These are phyloP conservation scores for Aspergillus nomiae DNA, from an alignment of 2,329 filamentous ascomycete genomes.

Conservation along the genomic window DNA sequence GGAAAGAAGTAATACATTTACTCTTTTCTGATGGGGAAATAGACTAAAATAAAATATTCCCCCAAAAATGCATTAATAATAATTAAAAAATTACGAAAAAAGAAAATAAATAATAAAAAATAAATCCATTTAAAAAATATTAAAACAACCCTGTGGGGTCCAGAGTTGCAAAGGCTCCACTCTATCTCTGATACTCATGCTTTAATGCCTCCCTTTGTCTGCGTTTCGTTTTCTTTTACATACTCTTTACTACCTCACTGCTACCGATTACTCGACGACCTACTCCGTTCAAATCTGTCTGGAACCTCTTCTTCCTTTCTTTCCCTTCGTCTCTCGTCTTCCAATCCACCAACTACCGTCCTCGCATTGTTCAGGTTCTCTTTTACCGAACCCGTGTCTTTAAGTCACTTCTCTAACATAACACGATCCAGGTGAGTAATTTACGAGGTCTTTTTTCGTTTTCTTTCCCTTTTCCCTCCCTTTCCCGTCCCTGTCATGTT, in stretches of 20 bases:
- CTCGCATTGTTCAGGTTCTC: not conserved
- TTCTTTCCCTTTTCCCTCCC: not conserved
- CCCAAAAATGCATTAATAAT: conserved; percentile 12
- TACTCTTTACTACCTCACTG: conserved; percentile 2
- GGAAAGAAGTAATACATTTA: not conserved
- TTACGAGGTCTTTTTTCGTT: not conserved
- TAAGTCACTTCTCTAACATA: not conserved
- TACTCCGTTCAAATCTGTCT: not conserved
- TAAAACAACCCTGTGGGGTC: conserved; percentile 20
- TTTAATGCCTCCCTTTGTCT: conserved; percentile 12
- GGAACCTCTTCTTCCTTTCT: conserved; percentile 9
- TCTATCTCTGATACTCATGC: conserved; percentile 20
- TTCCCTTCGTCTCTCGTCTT: conserved; percentile 2
- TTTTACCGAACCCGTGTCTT: conserved; percentile 2
- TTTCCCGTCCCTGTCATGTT: conserved; percentile 6
- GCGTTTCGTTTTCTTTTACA: conserved; percentile 12
- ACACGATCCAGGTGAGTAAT: not conserved
- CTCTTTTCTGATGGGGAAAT: not conserved
- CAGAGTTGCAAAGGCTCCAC: conserved; percentile 21
- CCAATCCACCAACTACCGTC: conserved; percentile 4
- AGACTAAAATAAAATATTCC: not conserved
- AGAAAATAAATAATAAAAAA: conserved; percentile 8
- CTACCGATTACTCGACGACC: not conserved
- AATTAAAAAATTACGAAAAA: conserved; percentile 8
- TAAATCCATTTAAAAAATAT: conserved; percentile 9